Conservation (phyloP, 208 protist species). For the Trypanosoma caninum region DNA sequence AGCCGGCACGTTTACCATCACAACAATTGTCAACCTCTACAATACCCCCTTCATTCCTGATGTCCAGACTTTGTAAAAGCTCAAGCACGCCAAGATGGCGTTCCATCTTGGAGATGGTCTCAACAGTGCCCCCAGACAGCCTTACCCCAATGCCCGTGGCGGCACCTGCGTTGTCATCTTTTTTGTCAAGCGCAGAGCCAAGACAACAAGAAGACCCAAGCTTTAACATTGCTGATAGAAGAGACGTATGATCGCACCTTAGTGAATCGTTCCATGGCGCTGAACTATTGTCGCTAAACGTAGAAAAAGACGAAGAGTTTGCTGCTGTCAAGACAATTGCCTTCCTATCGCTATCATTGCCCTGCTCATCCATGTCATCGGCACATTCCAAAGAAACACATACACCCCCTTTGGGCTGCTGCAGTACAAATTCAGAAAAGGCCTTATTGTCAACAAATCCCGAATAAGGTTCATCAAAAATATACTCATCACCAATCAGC, state of each 20-base stretch:
- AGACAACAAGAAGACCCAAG: slow-evolving; percentile 1
- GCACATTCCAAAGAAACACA: slow-evolving; percentile 8
- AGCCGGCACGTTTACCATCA: neutral
- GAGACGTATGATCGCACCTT: slow-evolving; percentile 2
- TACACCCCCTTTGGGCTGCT: slow-evolving; percentile 12
- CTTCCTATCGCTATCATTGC: neutral
- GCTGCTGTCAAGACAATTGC: neutral
- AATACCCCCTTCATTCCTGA: neutral
- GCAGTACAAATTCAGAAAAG: slow-evolving; percentile 14
- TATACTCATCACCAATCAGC: neutral
- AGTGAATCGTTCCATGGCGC: slow-evolving; percentile 6
- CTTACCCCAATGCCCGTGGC: neutral
- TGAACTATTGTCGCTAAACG: too few species aligned
- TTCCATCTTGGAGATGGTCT: neutral
- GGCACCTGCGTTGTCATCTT: neutral
- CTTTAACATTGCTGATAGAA: slow-evolving; percentile 2
- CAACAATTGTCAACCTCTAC: neutral
- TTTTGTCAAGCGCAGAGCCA: too few species aligned
- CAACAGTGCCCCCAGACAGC: neutral
- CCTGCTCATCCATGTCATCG: neutral
- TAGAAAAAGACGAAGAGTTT: slow-evolving; percentile 4
- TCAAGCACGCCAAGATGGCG: neutral
- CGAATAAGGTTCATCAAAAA: slow-evolving; percentile 4
- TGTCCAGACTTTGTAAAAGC: slow-evolving; percentile 3
- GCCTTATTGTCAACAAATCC: slow-evolving; percentile 3